phyloP scores from a whole-genome alignment of 2,329 filamentous ascomycete genomes.

The Fusarium veterinarium region DNA sequence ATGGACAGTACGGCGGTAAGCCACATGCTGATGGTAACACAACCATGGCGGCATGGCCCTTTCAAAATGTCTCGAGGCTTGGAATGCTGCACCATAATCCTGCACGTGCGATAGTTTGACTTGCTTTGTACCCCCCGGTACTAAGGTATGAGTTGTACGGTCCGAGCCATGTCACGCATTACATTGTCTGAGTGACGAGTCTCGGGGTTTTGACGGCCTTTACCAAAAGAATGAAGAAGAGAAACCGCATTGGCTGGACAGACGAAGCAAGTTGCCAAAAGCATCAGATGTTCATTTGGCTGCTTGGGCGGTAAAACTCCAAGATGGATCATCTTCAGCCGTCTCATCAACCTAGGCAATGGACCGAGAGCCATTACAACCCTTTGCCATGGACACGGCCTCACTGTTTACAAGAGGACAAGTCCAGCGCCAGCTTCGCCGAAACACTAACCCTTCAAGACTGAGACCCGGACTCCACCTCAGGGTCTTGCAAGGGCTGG shows the following conservation, averaged over 20 bases:
- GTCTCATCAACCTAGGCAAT: constrained; percentile 28
- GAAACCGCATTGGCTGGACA: constrained; percentile 13
- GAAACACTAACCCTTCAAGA: constrained; percentile 24
- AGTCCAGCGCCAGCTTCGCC: constrained; percentile 12
- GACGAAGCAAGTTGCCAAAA: constrained; percentile 16
- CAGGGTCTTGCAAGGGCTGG: constrained; percentile 29
- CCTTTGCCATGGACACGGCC: constrained; percentile 32
- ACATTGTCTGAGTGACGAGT: constrained; percentile 10
- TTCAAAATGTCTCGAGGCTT: constrained; percentile 38
- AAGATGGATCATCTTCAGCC: constrained; percentile 33
- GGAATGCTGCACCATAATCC: constrained; percentile 39
- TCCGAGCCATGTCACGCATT: constrained; percentile 32
- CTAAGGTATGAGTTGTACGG: constrained; percentile 14
- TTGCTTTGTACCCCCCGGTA: constrained; percentile 18
- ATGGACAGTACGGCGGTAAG: constrained; percentile 29
- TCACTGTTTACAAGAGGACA: constrained; percentile 27
- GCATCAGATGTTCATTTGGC: constrained; percentile 32
- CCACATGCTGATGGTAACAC: constrained; percentile 41
- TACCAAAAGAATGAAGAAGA: background rate
- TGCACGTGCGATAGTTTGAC: constrained; percentile 44
- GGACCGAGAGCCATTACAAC: constrained; percentile 14
- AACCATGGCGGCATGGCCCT: constrained; percentile 24
- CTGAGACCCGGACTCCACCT: constrained; percentile 12
- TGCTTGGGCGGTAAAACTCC: constrained; percentile 31
- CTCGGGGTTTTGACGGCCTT: constrained; percentile 31